Evolutionary conservation across 805 yeast genomes (phyloP).

Genomic region (Aciculoconidium aculeatum): DNA sequence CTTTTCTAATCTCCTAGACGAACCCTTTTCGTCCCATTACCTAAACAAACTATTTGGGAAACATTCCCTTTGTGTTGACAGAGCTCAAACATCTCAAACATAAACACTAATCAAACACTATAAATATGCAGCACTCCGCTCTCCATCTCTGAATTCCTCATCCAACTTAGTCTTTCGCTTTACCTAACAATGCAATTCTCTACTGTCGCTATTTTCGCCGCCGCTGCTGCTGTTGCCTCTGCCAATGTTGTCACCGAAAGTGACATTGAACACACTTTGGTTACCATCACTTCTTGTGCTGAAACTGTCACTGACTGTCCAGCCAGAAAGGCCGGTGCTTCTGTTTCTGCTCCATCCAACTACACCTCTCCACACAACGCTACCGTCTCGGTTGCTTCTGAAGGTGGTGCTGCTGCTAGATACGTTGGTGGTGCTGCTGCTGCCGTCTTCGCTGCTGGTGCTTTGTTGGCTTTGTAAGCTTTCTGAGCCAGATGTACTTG

Average conservation of each 20-base stretch:
- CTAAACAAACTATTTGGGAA: no score
- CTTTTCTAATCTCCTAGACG: no score
- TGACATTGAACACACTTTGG: constrained; percentile 29
- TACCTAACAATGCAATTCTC: constrained; percentile 42
- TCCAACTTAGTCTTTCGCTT: constrained; percentile 26
- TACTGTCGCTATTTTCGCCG: constrained; percentile 34
- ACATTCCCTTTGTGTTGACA: no score
- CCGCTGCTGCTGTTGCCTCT: constrained; percentile 31
- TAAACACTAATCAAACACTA: no score
- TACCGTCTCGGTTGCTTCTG: constrained; percentile 12
- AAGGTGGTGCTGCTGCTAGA: constrained; percentile 22
- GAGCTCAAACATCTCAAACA: no score
- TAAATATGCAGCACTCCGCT: no score
- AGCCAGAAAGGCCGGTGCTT: no score
- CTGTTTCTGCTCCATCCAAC: constrained; percentile 16
- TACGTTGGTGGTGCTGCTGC: constrained; percentile 15
- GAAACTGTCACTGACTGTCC: constrained; percentile 40
- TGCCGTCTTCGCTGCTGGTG: constrained; percentile 18
- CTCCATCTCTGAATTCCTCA: no score
- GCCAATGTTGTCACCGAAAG: constrained; percentile 27
- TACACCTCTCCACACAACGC: constrained; percentile 16
- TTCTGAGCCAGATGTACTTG: no score
- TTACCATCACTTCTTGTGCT: constrained; percentile 39
- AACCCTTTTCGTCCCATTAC: no score
- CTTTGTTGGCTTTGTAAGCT: constrained; percentile 29